Percentiles rank a stretch among this genome's conserved stretches.
These are phyloP conservation scores for Pseudevernia furfuracea DNA, from an alignment of 495 filamentous ascomycete species.

Conservation along the genomic window DNA sequence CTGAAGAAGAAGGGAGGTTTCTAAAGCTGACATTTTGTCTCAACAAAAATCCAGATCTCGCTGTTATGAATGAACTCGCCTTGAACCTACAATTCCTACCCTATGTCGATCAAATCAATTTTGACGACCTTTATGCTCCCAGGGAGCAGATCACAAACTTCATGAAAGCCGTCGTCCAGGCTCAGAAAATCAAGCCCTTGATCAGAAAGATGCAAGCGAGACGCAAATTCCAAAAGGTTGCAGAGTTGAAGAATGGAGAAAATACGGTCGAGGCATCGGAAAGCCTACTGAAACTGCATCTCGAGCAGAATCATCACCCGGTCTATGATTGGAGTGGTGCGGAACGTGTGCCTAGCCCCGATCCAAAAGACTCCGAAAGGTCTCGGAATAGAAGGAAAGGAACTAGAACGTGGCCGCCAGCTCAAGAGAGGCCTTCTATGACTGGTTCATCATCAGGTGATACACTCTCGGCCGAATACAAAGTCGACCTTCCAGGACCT, in stretches of 20 bases:
- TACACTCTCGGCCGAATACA: background rate
- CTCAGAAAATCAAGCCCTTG: conserved; percentile 16
- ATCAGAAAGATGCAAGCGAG: conserved; percentile 16
- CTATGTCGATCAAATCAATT: conserved; percentile 20
- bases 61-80: conserved; percentile 26
- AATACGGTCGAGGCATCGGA: background rate
- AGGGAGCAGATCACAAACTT: conserved; percentile 21
- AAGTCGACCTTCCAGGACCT: background rate
- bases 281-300: conserved; percentile 10
- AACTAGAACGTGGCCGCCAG: conserved; percentile 16
- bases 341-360: background rate
- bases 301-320: conserved; percentile 7
- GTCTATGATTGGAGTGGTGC: conserved; percentile 22
- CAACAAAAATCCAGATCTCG: conserved; percentile 15
- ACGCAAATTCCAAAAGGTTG: conserved; percentile 8
- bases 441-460: background rate
- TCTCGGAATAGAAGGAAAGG: conserved; percentile 13
- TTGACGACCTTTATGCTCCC: conserved; percentile 22
- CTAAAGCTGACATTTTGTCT: conserved; percentile 26
- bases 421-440: background rate
- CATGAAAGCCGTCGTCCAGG: conserved; percentile 11
- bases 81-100: conserved; percentile 25
- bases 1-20: conserved; percentile 8
- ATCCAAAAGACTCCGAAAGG: background rate
- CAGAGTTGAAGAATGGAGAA: conserved; percentile 1